Evolutionary conservation across 176 grass and related monocot species (phyloP).

Genomic region (Musa itinerans): DNA sequence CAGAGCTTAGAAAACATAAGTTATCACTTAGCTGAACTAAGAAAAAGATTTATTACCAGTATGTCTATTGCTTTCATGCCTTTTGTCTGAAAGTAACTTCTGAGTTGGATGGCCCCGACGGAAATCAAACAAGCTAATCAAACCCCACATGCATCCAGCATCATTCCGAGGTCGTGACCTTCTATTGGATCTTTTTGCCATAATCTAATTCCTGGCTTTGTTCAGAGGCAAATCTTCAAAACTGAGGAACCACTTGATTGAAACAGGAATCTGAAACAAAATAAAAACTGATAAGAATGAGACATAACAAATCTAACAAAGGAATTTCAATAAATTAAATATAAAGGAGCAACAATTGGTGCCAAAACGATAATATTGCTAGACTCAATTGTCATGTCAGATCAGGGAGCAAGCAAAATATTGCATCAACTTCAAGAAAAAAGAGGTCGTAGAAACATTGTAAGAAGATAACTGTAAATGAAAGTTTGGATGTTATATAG

Average conservation of each 20-base stretch:
- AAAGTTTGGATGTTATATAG: too few species aligned
- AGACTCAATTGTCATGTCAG: too few species aligned
- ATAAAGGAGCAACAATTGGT: too few species aligned
- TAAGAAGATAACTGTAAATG: too few species aligned
- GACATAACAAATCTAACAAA: not conserved
- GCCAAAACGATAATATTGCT: too few species aligned
- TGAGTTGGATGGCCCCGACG: constrained; percentile 33
- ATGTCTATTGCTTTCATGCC: constrained; percentile 37
- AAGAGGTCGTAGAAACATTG: too few species aligned
- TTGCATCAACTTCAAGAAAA: too few species aligned
- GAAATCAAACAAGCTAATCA: constrained; percentile 92
- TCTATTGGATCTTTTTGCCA: constrained; percentile 53
- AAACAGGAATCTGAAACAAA: not conserved
- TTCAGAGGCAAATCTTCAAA: not conserved
- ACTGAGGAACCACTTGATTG: not conserved
- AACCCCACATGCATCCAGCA: constrained; percentile 84
- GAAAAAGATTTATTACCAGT: constrained; percentile 9
- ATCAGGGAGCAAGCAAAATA: too few species aligned
- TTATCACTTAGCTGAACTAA: too few species aligned
- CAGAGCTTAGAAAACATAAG: too few species aligned
- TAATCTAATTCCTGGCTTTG: constrained; percentile 14
- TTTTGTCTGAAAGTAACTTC: constrained; percentile 62
- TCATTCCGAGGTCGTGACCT: constrained; percentile 35
- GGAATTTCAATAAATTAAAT: not conserved
- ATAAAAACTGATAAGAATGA: not conserved